Conservation (phyloP, 2,329 filamentous ascomycete species). For the Pyricularia pennisetigena region DNA sequence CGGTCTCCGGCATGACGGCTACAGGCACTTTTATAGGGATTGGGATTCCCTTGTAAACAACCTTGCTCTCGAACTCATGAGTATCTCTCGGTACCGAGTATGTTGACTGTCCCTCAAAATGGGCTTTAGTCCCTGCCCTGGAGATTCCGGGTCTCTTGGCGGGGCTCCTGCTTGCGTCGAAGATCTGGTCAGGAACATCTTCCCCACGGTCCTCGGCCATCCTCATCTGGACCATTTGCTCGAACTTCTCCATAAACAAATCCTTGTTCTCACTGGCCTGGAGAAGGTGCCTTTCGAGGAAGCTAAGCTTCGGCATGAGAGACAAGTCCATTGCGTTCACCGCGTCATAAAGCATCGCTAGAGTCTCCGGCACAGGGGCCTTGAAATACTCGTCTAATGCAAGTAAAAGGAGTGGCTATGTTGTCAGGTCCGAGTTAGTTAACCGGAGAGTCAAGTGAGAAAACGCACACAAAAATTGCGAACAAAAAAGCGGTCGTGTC, state of each 20-base stretch:
- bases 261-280: slow-evolving; percentile 91
- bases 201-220: slow-evolving; percentile 54
- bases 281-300: slow-evolving; percentile 75
- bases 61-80: slow-evolving; percentile 92
- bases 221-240: slow-evolving; percentile 81
- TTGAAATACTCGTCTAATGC: slow-evolving; percentile 97
- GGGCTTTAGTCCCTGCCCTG: slow-evolving; percentile 51
- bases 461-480: neutral
- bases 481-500: neutral
- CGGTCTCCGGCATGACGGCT: slow-evolving; percentile 86
- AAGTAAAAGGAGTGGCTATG: slow-evolving; percentile 72
- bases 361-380: slow-evolving; percentile 75
- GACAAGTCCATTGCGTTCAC: slow-evolving; percentile 97
- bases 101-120: slow-evolving; percentile 46
- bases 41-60: slow-evolving; percentile 92
- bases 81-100: slow-evolving; percentile 85
- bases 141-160: slow-evolving; percentile 39
- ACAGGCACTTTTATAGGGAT: slow-evolving; percentile 96
- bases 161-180: slow-evolving; percentile 38
- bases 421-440: neutral
- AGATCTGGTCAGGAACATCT: slow-evolving; percentile 28
- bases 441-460: neutral
- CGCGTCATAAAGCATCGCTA: slow-evolving; percentile 80
- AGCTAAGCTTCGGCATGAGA: slow-evolving; percentile 75
- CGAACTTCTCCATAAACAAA: slow-evolving; percentile 95